Evolutionary conservation across 495 filamentous ascomycete genomes (phyloP), one percentile per base, ranked within the genome.

Genomic region (Aspergillus egyptiacus): DNA sequence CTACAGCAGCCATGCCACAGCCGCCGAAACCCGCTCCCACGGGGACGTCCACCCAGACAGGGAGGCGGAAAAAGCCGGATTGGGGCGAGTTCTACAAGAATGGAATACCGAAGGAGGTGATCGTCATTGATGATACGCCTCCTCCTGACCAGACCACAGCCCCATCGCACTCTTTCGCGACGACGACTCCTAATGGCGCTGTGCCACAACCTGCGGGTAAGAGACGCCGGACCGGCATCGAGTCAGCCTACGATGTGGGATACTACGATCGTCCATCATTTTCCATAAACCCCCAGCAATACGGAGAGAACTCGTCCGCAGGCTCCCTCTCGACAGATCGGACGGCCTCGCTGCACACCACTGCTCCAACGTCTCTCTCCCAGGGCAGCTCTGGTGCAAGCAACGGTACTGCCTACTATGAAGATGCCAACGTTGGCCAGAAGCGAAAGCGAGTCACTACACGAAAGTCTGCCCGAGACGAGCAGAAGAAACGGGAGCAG

Each of bases 41-140:
- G 15, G 50, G 25, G 15, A 51, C 57, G 30, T 55, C 77, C 37
- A 81, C 83, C 51, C 75, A 76, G 40, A 72, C 78, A 38, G 76
- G 77, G n/a, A 73, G 80, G 54, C 75, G 77, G 51, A 72, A 70
- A 59, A 69, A 72, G 52, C 84, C 87, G 49, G 82, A 97, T 71
- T 97, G 91, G 91, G 69, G 79, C 25, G 79, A 82, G 50, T 97
- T 95, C 62, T 97, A 95, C 67, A 87, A 86, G 63, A 94, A 96
- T 68, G 91, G 91, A 15, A 66, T 91, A 13, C 91, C 91, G 11
- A 86, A 91, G 62, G 91, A 96, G 67, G 79, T 97, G 63, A 96
- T 97, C 61, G 83, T 96, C 51, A 97, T 97, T 63, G 87, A 95
- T 58, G 91, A 96, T 68, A 83, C 86, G n/a, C 81, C 85, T 32